These are phyloP conservation scores for Vigna unguiculata DNA, from an alignment of 306 rosid species.

Conservation along the genomic window DNA sequence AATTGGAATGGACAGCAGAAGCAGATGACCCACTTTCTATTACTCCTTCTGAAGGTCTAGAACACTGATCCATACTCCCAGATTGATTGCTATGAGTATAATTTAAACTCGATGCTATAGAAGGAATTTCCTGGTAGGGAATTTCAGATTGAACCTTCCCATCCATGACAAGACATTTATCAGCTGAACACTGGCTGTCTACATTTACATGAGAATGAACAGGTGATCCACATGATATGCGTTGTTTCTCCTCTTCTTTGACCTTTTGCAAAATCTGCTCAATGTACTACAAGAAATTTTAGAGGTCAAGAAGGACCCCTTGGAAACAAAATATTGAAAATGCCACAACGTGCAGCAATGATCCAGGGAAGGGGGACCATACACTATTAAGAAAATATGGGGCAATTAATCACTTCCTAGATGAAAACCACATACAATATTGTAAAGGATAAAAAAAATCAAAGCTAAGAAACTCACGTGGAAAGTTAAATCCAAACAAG, in stretches of 20 bases:
- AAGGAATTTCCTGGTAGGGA: constrained; percentile 65
- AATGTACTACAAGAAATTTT: constrained; percentile 56
- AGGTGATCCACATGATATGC: constrained; percentile 59
- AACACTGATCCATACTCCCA: constrained; percentile 59
- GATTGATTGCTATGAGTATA: constrained; percentile 56
- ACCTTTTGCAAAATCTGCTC: constrained; percentile 72
- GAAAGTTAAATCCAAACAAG: constrained; percentile 12
- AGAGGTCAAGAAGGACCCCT: constrained; percentile 55
- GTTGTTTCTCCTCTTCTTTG: constrained; percentile 64
- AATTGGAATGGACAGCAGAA: constrained; percentile 58
- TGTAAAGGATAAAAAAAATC: constrained; percentile 10
- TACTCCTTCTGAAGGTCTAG: constrained; percentile 66
- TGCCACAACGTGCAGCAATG: constrained; percentile 26
- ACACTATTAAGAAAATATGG: constrained; percentile 24
- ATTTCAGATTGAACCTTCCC: constrained; percentile 53
- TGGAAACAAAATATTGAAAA: constrained; percentile 45
- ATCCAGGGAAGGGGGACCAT: too few relatives aligned
- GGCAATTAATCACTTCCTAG: constrained; percentile 28
- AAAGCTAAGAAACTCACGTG: neutral
- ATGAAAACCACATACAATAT: neutral
- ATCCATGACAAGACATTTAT: constrained; percentile 56
- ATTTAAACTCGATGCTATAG: constrained; percentile 55
- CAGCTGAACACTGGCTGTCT: constrained; percentile 58
- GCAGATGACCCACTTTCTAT: constrained; percentile 72
- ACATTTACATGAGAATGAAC: constrained; percentile 56